Percentiles rank a stretch among this genome's conserved stretches.
Evolutionary conservation across 1,284 basidiomycete species (phyloP).

Genomic region (Schizophyllum commune): DNA sequence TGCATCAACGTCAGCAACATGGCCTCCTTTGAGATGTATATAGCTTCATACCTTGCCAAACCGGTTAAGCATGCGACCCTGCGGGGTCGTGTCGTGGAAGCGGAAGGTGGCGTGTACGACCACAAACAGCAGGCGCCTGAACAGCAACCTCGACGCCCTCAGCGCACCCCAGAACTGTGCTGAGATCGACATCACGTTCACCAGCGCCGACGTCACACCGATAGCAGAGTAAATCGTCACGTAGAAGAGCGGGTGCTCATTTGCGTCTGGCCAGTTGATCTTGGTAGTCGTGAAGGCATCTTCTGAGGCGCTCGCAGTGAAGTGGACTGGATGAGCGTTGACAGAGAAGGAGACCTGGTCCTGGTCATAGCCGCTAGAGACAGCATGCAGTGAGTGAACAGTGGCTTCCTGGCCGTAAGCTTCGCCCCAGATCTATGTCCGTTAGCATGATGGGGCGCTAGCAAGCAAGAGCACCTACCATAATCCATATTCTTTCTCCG

Average conservation of each 20-base stretch:
- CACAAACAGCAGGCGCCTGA: constrained; percentile 9
- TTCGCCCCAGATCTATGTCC: constrained; percentile 48
- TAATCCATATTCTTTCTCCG: constrained; percentile 69
- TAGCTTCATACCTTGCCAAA: constrained; percentile 3
- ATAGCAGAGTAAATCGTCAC: constrained; percentile 11
- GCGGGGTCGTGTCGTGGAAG: constrained; percentile 36
- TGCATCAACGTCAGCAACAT: constrained; percentile 15
- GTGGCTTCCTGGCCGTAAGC: constrained; percentile 34
- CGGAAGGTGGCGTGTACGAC: constrained; percentile 14
- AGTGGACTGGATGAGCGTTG: constrained; percentile 11
- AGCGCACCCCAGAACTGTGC: constrained; percentile 11
- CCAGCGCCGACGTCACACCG: constrained; percentile 1
- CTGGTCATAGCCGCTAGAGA: constrained; percentile 25
- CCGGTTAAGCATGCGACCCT: constrained; percentile 13
- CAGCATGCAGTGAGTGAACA: constrained; percentile 23
- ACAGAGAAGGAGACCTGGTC: constrained; percentile 31
- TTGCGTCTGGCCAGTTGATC: constrained; percentile 32
- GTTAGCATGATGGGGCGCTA: not conserved
- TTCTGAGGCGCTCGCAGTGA: constrained; percentile 12
- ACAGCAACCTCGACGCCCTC: constrained; percentile 11
- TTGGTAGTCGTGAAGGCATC: constrained; percentile 17
- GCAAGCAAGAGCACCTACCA: constrained; percentile 31
- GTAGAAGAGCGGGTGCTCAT: constrained; percentile 11
- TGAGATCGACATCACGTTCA: constrained; percentile 4
- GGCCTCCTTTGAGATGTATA: too few relatives aligned